phyloP scores from a whole-genome alignment of 805 yeast species.

The Wickerhamomyces chaumierensis region DNA sequence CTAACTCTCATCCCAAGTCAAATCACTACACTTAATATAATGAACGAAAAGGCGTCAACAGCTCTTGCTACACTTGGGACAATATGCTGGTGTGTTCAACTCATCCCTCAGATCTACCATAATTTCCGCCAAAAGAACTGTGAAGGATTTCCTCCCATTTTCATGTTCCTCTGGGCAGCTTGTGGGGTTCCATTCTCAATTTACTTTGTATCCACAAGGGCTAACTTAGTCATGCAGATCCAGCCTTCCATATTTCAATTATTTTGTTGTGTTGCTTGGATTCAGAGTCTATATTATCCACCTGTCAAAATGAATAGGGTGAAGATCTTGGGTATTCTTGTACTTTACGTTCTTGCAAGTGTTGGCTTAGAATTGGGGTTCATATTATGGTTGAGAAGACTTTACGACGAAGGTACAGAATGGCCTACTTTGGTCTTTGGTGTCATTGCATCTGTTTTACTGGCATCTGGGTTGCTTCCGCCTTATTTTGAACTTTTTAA shows the following conservation, averaged over 20 bases:
- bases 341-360: conserved; percentile 28
- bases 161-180: conserved; percentile 76
- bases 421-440: conserved; percentile 86
- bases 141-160: conserved; percentile 77
- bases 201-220: conserved; percentile 62
- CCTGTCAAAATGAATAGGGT: conserved; percentile 36
- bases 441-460: conserved; percentile 60
- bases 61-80: conserved; percentile 85
- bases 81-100: conserved; percentile 84
- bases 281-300: conserved; percentile 65
- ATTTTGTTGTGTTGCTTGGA: conserved; percentile 57
- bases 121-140: conserved; percentile 72
- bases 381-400: conserved; percentile 54
- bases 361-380: conserved; percentile 62
- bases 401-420: conserved; percentile 35
- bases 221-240: conserved; percentile 68
- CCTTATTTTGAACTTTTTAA: conserved; percentile 81
- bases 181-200: conserved; percentile 79
- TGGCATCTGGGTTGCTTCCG: conserved; percentile 76
- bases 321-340: conserved; percentile 28
- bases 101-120: conserved; percentile 72
- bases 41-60: conserved; percentile 40
- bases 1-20: too few species aligned
- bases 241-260: conserved; percentile 83
- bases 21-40: too few species aligned